phyloP scores from a whole-genome alignment of 2,329 filamentous ascomycete species.

The Fusarium sp. region DNA sequence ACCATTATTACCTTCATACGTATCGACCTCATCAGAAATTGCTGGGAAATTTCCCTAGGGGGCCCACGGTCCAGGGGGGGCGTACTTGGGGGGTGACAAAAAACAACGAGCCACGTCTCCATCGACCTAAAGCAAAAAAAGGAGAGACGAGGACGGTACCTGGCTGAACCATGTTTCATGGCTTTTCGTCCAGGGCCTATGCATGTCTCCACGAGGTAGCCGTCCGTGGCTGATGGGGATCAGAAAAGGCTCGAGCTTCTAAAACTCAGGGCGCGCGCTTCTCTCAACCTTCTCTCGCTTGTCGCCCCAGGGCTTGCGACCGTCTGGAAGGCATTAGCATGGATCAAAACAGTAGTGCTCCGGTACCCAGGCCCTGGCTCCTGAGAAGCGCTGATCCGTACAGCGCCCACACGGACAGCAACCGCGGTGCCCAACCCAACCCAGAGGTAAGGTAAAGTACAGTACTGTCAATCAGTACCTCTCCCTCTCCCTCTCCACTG shows the following conservation, averaged over 20 bases:
- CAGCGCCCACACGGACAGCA: conserved; percentile 5
- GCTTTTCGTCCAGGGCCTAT: conserved; percentile 39
- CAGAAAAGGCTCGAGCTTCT: conserved; percentile 36
- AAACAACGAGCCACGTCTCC: conserved; percentile 29
- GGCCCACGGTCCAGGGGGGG: conserved; percentile 25
- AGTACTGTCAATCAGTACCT: not conserved
- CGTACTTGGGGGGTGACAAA: conserved; percentile 38
- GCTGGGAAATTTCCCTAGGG: conserved; percentile 37
- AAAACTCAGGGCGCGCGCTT: conserved; percentile 38
- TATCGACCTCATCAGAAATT: conserved; percentile 44
- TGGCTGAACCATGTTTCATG: conserved; percentile 45
- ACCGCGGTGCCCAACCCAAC: not conserved
- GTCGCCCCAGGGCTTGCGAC: conserved; percentile 17
- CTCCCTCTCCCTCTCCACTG: conserved; percentile 8
- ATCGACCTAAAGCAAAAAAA: conserved; percentile 37
- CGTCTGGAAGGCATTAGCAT: conserved; percentile 18
- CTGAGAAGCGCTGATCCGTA: conserved; percentile 36
- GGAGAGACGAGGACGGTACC: conserved; percentile 36
- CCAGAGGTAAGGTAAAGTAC: not conserved
- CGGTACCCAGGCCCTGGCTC: conserved; percentile 23
- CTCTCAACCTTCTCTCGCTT: conserved; percentile 40
- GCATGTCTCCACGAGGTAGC: conserved; percentile 43
- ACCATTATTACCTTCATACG: conserved; percentile 34
- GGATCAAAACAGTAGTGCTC: conserved; percentile 25
- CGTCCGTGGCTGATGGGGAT: conserved; percentile 32